Conservation (phyloP, 2,329 filamentous ascomycete species). For the Rhynchosporium agropyri region DNA sequence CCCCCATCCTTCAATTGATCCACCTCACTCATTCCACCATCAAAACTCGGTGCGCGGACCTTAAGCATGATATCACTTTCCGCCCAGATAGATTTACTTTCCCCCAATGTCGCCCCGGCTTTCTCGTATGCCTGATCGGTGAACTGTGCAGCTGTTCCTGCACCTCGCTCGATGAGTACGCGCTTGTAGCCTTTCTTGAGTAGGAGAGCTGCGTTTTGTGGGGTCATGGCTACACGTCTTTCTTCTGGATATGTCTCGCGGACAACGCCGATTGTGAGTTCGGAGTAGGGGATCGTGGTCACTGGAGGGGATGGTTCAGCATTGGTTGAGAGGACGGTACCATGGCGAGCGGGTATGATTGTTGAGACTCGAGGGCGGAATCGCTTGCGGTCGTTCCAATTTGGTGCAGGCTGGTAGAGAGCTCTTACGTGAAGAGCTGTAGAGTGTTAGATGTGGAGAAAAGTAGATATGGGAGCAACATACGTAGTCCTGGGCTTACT, state of each 20-base stretch:
- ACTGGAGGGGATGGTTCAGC: slow-evolving; percentile 27
- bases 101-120: slow-evolving; percentile 77
- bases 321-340: slow-evolving; percentile 25
- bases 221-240: slow-evolving; percentile 81
- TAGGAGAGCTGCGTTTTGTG: slow-evolving; percentile 78
- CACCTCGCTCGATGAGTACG: slow-evolving; percentile 78
- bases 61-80: slow-evolving; percentile 81
- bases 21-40: slow-evolving; percentile 64
- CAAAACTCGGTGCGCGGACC: slow-evolving; percentile 71
- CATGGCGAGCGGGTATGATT: slow-evolving; percentile 28
- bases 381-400: slow-evolving; percentile 31
- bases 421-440: slow-evolving; percentile 32
- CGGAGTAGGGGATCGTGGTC: slow-evolving; percentile 60
- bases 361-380: slow-evolving; percentile 28
- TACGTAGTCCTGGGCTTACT: slow-evolving; percentile 31
- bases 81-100: slow-evolving; percentile 69
- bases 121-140: slow-evolving; percentile 74
- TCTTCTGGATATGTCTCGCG: slow-evolving; percentile 78
- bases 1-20: slow-evolving; percentile 68
- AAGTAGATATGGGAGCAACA: not conserved
- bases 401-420: slow-evolving; percentile 31
- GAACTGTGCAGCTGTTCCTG: slow-evolving; percentile 78
- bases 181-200: slow-evolving; percentile 83
- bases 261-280: slow-evolving; percentile 77
- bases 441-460: not conserved